A percentile compares a stretch with the other conserved stretches of the same genome.
Conservation (phyloP, 2,329 filamentous ascomycete species). For the Shiraia sp. region DNA sequence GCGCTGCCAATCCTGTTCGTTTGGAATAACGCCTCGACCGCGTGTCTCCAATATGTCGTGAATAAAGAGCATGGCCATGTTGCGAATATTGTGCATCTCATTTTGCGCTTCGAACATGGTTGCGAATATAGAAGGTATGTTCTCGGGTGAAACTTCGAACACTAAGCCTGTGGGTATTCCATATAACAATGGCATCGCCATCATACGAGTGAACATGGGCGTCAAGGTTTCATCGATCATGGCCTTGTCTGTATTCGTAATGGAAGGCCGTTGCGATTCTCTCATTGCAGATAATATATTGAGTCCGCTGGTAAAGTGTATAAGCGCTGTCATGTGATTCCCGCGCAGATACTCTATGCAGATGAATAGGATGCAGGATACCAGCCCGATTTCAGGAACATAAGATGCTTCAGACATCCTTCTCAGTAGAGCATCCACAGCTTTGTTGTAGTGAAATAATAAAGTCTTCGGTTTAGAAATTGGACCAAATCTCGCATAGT, state of each 20-base stretch:
- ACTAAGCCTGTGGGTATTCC: slow-evolving; percentile 5
- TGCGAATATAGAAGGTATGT: slow-evolving; percentile 9
- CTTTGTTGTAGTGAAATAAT: slow-evolving; percentile 49
- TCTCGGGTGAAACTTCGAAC: slow-evolving; percentile 6
- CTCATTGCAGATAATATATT: slow-evolving; percentile 27
- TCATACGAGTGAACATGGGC: slow-evolving; percentile 17
- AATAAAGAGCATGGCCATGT: slow-evolving; percentile 8
- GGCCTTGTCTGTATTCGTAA: neutral
- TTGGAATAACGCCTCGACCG: neutral
- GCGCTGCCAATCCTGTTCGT: slow-evolving; percentile 3
- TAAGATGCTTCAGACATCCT: slow-evolving; percentile 36
- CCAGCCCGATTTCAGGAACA: slow-evolving; percentile 43
- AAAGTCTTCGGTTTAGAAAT: slow-evolving; percentile 26
- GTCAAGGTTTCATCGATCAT: slow-evolving; percentile 16
- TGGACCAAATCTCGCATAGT: slow-evolving; percentile 11
- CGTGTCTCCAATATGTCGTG: slow-evolving; percentile 4
- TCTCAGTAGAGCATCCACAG: slow-evolving; percentile 42
- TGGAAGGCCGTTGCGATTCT: neutral
- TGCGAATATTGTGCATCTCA: slow-evolving; percentile 1
- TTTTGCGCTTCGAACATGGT: slow-evolving; percentile 11
- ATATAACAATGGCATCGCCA: slow-evolving; percentile 15
- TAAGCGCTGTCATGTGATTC: slow-evolving; percentile 45
- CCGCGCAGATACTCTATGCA: slow-evolving; percentile 50
- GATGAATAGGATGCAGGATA: slow-evolving; percentile 51
- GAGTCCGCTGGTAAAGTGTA: slow-evolving; percentile 52